Evolutionary conservation across 2,329 filamentous ascomycete species (phyloP), one percentile per base, ranked within the genome.

Genomic region (Xylariaceae sp.): DNA sequence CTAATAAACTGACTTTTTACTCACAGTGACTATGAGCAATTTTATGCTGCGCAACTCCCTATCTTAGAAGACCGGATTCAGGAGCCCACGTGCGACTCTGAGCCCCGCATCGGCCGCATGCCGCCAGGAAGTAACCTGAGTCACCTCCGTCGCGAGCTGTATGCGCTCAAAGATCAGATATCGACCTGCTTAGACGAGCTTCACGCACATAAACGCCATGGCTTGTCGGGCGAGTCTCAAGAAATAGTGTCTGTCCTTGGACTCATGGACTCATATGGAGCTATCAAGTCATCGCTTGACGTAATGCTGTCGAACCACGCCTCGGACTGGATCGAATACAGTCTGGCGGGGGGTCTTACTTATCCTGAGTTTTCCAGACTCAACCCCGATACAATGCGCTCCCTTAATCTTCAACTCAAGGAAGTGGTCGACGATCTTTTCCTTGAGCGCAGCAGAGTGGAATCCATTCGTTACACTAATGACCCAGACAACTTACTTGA

Each of bases 21-120:
- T 30, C 18, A 8, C 17, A 55, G 53, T n/a, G 55, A 59, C 37
- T 56, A 46, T 34, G 43, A 47, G n/a, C 45, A 52, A 11, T 54
- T 50, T 19, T 38, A 48, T 19, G 43, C 47, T 13, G 34, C 26
- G 11, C 36, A 36, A 15, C 18, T 43, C 19, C 37, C 42, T 34
- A 4, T 37, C 9, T 15, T 38, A 3, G 24, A 26, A 9, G 9
- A 17, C 11, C 4, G 38, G 22, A 6, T 11, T 6, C 6, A 26
- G 6, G 22, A 26, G 22, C 22, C 22, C 11, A 26, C 22, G 22
- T 40, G 33, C 4, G 17, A n/a, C 18, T 9, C 7, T 12, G 41
- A 4, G 2, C 19, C 22, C 29, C 11, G 22, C 7, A 12, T 9
- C 30, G 18, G 29, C 15, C 18, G 15, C 4, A 32, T 33, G 30